Conservation (phyloP, 305 asterid genomes). For the Rubia peregrina region DNA sequence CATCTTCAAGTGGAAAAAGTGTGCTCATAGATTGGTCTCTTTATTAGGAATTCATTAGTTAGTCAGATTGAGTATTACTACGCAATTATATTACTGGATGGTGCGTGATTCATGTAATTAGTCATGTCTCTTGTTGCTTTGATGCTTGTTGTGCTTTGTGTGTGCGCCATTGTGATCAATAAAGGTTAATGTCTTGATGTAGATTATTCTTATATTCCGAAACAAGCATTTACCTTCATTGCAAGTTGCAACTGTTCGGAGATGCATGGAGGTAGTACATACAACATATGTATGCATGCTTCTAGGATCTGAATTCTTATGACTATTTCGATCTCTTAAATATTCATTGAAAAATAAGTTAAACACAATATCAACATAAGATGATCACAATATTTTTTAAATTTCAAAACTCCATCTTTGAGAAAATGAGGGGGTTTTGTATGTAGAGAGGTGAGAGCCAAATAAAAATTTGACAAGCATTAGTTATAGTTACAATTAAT, state of each 20-base stretch:
- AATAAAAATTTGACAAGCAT: too few species aligned
- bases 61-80: not conserved
- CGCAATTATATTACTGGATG: constrained; percentile 3
- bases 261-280: too few species aligned
- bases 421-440: too few species aligned
- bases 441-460: too few species aligned
- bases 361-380: not conserved
- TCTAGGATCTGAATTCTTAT: too few species aligned
- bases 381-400: too few species aligned
- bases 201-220: not conserved
- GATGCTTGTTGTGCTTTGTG: constrained; percentile 10
- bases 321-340: not conserved
- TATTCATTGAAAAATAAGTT: too few species aligned
- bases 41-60: constrained; percentile 7
- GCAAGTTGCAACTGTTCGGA: too few species aligned
- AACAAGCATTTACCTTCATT: too few species aligned
- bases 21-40: constrained; percentile 20
- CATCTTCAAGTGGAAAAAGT: not conserved
- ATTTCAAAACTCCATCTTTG: too few species aligned
- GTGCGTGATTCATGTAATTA: constrained; percentile 4
- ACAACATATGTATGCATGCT: too few species aligned
- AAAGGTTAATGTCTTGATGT: not conserved
- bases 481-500: too few species aligned
- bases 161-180: constrained; percentile 10
- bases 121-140: not conserved